Conservation (phyloP, 176 grass and related monocot species). For the Triticum urartu region DNA sequence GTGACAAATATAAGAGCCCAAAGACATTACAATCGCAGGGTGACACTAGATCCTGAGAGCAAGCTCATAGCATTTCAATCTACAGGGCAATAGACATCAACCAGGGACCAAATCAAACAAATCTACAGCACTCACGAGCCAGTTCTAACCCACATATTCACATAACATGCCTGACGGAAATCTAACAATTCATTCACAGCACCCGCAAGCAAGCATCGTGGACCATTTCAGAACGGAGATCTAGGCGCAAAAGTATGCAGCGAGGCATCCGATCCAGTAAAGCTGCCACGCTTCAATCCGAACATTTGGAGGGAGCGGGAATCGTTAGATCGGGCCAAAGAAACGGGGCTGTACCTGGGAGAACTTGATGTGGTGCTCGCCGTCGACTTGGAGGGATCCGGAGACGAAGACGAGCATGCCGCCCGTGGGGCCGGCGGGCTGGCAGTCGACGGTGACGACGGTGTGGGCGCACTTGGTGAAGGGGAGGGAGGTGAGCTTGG, state of each 20-base stretch:
- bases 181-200: neutral
- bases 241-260: neutral
- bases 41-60: neutral
- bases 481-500: conserved; percentile 60
- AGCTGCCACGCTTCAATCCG: neutral
- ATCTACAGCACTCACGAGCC: neutral
- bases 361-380: conserved; percentile 63
- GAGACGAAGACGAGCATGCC: conserved; percentile 76
- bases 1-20: neutral
- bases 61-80: neutral
- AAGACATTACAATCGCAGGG: neutral
- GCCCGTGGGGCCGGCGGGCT: conserved; percentile 57
- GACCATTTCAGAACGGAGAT: neutral
- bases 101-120: neutral
- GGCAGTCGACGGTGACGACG: conserved; percentile 61
- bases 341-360: conserved; percentile 39
- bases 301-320: neutral
- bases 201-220: neutral
- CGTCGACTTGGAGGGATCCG: conserved; percentile 44
- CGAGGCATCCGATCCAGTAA: neutral
- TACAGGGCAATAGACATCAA: neutral
- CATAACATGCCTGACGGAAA: neutral
- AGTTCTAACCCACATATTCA: neutral
- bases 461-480: conserved; percentile 49
- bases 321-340: neutral